These are phyloP conservation scores for Trametes cubensis DNA, from an alignment of 768 basidiomycete genomes.

Conservation along the genomic window DNA sequence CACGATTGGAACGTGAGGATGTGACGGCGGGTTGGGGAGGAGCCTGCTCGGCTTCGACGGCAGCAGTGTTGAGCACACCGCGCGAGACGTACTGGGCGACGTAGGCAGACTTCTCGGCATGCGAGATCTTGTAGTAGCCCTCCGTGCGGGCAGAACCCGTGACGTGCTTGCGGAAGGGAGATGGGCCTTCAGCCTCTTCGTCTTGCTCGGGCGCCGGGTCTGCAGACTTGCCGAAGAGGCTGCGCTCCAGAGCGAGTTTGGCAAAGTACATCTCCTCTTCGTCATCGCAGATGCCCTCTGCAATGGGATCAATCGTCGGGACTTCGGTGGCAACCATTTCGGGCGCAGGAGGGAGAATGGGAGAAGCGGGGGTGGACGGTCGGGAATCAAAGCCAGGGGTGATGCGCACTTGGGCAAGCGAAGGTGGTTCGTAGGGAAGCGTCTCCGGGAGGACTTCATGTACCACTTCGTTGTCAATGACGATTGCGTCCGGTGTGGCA, in stretches of 20 bases:
- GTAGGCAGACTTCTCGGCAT: slow-evolving; percentile 88
- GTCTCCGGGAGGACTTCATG: slow-evolving; percentile 57
- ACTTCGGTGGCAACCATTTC: slow-evolving; percentile 44
- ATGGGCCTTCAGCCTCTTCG: slow-evolving; percentile 43
- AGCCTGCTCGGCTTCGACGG: slow-evolving; percentile 46
- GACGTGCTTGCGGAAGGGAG: slow-evolving; percentile 71
- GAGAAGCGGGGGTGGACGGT: slow-evolving; percentile 55
- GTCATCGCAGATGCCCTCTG: slow-evolving; percentile 69
- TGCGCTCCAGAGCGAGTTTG: slow-evolving; percentile 57
- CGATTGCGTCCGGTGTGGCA: slow-evolving; percentile 16
- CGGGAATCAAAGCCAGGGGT: slow-evolving; percentile 48
- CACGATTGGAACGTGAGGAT: slow-evolving; percentile 87
- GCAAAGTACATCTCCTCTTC: slow-evolving; percentile 90
- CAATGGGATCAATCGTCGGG: slow-evolving; percentile 53
- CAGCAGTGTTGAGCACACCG: slow-evolving; percentile 44
- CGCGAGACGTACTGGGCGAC: slow-evolving; percentile 86
- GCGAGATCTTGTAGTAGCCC: slow-evolving; percentile 94
- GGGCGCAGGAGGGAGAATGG: slow-evolving; percentile 36
- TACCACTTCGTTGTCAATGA: slow-evolving; percentile 35
- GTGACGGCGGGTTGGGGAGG: slow-evolving; percentile 57
- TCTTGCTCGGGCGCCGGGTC: slow-evolving; percentile 29
- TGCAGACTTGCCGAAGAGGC: slow-evolving; percentile 28
- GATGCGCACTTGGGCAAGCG: slow-evolving; percentile 53
- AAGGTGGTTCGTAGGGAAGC: slow-evolving; percentile 51
- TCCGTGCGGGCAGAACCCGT: slow-evolving; percentile 92